Percentiles rank a stretch among this genome's conserved stretches.
phyloP scores from a whole-genome alignment of 2,329 filamentous ascomycete genomes.

The Ophiostoma ips region DNA sequence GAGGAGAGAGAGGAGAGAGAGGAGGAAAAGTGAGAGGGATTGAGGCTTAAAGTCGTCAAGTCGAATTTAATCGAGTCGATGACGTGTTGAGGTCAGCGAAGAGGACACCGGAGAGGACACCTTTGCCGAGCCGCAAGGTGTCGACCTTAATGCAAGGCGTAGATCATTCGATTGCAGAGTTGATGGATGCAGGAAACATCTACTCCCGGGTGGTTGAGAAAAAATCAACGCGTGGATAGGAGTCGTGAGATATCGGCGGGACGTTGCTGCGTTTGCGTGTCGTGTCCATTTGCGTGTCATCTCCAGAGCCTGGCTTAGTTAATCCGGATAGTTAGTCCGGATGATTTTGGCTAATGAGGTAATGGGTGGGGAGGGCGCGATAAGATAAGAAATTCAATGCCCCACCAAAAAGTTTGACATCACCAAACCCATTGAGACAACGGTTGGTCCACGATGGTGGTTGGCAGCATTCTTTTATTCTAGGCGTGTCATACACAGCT shows the following conservation, averaged over 20 bases:
- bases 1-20: not conserved
- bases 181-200: not conserved
- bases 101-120: not conserved
- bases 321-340: conserved; percentile 8
- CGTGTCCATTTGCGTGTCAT: not conserved
- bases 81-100: not conserved
- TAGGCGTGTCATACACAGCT: too few species aligned
- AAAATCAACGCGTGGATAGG: not conserved
- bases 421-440: not conserved
- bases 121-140: conserved; percentile 4
- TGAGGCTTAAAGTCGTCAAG: not conserved
- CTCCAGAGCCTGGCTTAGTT: conserved; percentile 2
- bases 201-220: not conserved
- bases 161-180: not conserved
- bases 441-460: too few species aligned
- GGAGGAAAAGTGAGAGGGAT: not conserved
- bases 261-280: not conserved
- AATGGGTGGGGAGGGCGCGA: not conserved
- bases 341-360: not conserved
- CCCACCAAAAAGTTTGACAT: conserved; percentile 11
- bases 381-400: conserved; percentile 9
- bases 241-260: not conserved
- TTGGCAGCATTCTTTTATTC: too few species aligned
- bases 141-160: not conserved
- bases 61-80: not conserved